Evolutionary conservation across 1,284 basidiomycete genomes (phyloP), one percentile per base, ranked within the genome.

Genomic region (Gastroboletus turbinatus): DNA sequence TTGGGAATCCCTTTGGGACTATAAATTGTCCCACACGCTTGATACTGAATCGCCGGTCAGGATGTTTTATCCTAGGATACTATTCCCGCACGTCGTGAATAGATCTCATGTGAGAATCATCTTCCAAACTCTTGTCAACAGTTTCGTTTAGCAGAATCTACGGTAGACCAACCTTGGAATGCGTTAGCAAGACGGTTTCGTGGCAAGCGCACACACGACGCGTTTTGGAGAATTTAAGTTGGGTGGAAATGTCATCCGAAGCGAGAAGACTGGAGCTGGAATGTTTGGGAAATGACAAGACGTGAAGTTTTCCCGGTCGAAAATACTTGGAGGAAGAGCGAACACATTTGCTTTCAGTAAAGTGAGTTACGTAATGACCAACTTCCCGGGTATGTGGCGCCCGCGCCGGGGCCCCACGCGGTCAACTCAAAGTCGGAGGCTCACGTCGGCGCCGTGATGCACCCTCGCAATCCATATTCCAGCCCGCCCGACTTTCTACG

Each of bases 401-500:
- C n/a, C n/a, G n/a, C n/a, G n/a, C n/a, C n/a, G n/a, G n/a, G n/a
- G n/a, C n/a, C n/a, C n/a, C n/a, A n/a, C n/a, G n/a, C 11, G 27
- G 27, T 29, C 27, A 29, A 11, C 13, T 21, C 6, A 3, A 43
- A 43, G 16, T 25, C 14, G 23, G 23, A 25, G 23, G 14, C 36
- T 35, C 14, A 25, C 10, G n/a, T 23, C 13, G 16, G 10, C 9
- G 19, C 36, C 21, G n/a, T n/a, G 27, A 88, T 90, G 87, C 87
- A 90, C 66, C 64, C 76, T 17, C 78, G 84, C 21, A 90, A 87
- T 66, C 74, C 73, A 16, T 90, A 90, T 63, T 66, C 62, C 4
- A 69, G 62, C 2, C 78, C 82, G 0, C 85, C 85, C 0, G 82
- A 94, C 72, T 95, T 95, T 65, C 55, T 65, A 2, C 63, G 71